Evolutionary conservation across 441 rosid species (phyloP).

Genomic region (Euphorbia corollata): DNA sequence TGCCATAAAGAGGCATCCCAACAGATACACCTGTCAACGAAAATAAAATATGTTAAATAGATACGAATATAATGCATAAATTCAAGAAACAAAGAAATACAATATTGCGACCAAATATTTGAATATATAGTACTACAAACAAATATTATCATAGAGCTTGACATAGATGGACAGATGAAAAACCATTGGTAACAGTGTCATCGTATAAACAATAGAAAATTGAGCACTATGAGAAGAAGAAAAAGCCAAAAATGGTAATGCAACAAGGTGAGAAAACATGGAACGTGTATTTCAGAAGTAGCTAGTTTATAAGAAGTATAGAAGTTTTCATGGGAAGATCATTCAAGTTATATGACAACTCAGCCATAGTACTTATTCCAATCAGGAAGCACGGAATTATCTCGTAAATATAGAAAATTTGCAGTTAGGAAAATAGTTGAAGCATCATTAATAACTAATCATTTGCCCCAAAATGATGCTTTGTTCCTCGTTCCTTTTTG

Average conservation of each 20-base stretch:
- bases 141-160: too few relatives aligned
- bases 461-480: neutral
- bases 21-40: conserved; percentile 49
- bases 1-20: conserved; percentile 61
- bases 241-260: neutral
- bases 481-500: neutral
- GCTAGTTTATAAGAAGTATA: neutral
- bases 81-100: neutral
- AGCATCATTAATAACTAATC: neutral
- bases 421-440: neutral
- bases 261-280: neutral
- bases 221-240: neutral
- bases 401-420: neutral
- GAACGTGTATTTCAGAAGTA: neutral
- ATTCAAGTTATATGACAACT: neutral
- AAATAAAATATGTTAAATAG: conserved; percentile 25
- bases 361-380: neutral
- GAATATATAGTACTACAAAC: neutral
- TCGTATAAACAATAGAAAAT: too few relatives aligned
- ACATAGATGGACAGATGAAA: too few relatives aligned
- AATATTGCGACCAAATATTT: neutral
- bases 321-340: neutral
- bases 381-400: neutral
- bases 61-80: neutral
- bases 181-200: too few relatives aligned